phyloP scores from a whole-genome alignment of 306 rosid genomes.

The Trichosanthes cucumerina region DNA sequence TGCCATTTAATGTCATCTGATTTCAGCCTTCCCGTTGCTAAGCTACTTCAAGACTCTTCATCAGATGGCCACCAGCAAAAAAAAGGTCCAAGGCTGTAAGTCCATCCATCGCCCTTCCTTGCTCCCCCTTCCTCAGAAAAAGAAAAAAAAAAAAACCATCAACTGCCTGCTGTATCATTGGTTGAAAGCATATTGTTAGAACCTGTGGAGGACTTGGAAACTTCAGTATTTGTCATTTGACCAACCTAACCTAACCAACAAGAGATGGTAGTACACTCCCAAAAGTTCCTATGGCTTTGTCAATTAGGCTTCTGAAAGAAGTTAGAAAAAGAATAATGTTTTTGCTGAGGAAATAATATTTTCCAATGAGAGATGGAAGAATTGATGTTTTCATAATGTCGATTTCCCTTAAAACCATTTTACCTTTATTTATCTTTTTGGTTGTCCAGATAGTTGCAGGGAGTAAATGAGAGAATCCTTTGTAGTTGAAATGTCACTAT shows the following conservation, averaged over 20 bases:
- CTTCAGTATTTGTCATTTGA: neutral
- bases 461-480: constrained; percentile 16
- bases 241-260: neutral
- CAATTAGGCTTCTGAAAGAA: neutral
- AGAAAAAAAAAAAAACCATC: neutral
- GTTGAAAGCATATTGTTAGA: neutral
- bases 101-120: neutral
- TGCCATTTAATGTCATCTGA: neutral
- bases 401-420: neutral
- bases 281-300: neutral
- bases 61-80: neutral
- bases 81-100: neutral
- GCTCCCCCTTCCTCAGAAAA: neutral
- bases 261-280: neutral
- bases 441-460: neutral
- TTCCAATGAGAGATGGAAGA: neutral
- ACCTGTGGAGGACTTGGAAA: neutral
- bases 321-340: neutral
- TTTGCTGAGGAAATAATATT: neutral
- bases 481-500: constrained; percentile 20
- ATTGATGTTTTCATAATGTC: neutral
- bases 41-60: constrained; percentile 5
- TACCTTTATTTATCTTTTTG: neutral
- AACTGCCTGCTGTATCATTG: neutral
- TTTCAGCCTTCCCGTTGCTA: neutral